phyloP scores from a whole-genome alignment of 257 asterid species.

The Lavandula angustifolia region DNA sequence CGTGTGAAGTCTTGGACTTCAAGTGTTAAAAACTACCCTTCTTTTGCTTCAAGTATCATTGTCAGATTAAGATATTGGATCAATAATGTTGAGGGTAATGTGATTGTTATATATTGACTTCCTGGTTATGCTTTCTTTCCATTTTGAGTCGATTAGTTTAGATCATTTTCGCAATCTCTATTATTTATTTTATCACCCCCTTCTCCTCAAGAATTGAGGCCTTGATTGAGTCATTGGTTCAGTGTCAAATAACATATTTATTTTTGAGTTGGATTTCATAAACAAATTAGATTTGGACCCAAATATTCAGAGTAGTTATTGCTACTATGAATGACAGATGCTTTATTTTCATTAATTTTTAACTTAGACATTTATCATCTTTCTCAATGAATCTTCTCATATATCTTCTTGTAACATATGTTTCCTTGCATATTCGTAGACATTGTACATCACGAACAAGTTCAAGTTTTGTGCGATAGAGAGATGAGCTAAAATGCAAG shows the following conservation, averaged over 20 bases:
- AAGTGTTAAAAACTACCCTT: conserved; percentile 35
- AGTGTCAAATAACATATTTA: conserved; percentile 13
- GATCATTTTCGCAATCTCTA: conserved; percentile 17
- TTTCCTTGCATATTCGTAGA: conserved; percentile 10
- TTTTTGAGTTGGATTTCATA: conserved; percentile 5
- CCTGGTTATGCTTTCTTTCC: not conserved
- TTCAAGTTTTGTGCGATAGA: conserved; percentile 16
- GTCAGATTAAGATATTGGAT: conserved; percentile 33
- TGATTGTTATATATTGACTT: conserved; percentile 22
- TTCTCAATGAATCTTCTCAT: conserved; percentile 4
- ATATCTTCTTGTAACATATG: not conserved
- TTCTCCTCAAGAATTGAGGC: not conserved
- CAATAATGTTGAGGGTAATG: conserved; percentile 12
- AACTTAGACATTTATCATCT: conserved; percentile 2
- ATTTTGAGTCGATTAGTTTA: conserved; percentile 6
- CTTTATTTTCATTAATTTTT: not conserved
- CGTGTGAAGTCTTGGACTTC: conserved; percentile 34
- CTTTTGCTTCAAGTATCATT: not conserved
- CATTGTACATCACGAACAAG: conserved; percentile 17
- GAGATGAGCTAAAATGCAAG: conserved; percentile 36
- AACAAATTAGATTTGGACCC: not conserved
- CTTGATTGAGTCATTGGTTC: conserved; percentile 10
- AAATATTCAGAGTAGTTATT: conserved; percentile 22
- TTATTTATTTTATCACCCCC: conserved; percentile 2
- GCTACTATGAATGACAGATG: not conserved